Percentiles rank a stretch among this genome's conserved stretches.
phyloP scores from a whole-genome alignment of 108 stramenopile species.

The Phaeodactylum tricornutum region DNA sequence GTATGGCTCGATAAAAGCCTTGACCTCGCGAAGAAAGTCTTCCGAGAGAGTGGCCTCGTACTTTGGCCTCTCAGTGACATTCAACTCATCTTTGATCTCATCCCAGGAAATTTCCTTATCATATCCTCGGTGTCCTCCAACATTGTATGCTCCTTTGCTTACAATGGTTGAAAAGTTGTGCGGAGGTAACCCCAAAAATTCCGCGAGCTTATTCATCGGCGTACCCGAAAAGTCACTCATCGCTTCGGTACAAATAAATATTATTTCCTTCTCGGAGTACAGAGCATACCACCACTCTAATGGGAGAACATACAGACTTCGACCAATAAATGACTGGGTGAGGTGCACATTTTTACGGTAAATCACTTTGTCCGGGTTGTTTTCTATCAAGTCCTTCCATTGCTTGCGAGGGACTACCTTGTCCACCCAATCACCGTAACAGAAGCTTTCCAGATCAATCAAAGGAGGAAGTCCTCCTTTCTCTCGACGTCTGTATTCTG shows the following conservation, averaged over 20 bases:
- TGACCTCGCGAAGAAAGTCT: slow-evolving; percentile 35
- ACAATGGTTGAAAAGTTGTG: slow-evolving; percentile 43
- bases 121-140: slow-evolving; percentile 70
- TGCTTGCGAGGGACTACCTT: slow-evolving; percentile 40
- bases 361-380: slow-evolving; percentile 50
- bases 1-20: slow-evolving; percentile 57
- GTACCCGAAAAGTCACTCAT: slow-evolving; percentile 28
- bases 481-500: slow-evolving; percentile 25
- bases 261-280: slow-evolving; percentile 31
- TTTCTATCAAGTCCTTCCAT: slow-evolving; percentile 44
- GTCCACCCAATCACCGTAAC: slow-evolving; percentile 42
- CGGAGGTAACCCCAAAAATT: slow-evolving; percentile 59
- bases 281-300: slow-evolving; percentile 84
- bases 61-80: too few species aligned
- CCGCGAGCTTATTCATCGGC: slow-evolving; percentile 35
- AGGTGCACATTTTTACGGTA: slow-evolving; percentile 39
- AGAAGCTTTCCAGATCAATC: slow-evolving; percentile 56
- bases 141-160: slow-evolving; percentile 54
- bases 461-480: slow-evolving; percentile 28
- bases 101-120: slow-evolving; percentile 55
- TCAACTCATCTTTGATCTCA: too few species aligned
- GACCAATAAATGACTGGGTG: slow-evolving; percentile 61
- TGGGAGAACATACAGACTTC: slow-evolving; percentile 56
- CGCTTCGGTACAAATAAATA: slow-evolving; percentile 72
- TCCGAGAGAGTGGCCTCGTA: slow-evolving; percentile 32